These are phyloP conservation scores for Suhomyces xylopsoci DNA, from an alignment of 805 yeast species.

Conservation along the genomic window DNA sequence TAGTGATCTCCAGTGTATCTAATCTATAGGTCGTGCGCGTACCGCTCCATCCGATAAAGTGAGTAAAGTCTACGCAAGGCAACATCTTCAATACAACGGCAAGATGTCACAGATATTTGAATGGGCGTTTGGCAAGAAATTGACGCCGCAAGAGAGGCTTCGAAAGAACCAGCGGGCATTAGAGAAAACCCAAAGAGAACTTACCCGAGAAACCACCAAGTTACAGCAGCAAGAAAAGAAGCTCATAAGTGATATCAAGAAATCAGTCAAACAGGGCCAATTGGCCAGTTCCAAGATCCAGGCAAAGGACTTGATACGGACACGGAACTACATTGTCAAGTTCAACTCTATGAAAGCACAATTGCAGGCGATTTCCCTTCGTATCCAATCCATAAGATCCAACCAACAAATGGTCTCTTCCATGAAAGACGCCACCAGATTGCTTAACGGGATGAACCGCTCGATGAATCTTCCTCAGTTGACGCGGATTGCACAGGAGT, in stretches of 20 bases:
- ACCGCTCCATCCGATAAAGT: neutral
- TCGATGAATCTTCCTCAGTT: slow-evolving; percentile 89
- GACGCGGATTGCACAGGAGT: slow-evolving; percentile 89
- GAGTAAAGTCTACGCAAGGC: neutral
- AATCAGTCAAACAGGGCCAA: slow-evolving; percentile 88
- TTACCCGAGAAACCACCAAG: slow-evolving; percentile 82
- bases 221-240: slow-evolving; percentile 91
- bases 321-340: slow-evolving; percentile 77
- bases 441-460: slow-evolving; percentile 83
- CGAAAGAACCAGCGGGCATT: slow-evolving; percentile 94
- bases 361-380: slow-evolving; percentile 85
- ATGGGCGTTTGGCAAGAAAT: slow-evolving; percentile 93
- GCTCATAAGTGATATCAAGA: slow-evolving; percentile 79
- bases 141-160: slow-evolving; percentile 92
- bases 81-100: neutral
- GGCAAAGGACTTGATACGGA: slow-evolving; percentile 91
- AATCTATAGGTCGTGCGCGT: neutral
- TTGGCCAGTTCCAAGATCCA: slow-evolving; percentile 87
- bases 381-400: slow-evolving; percentile 89
- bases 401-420: slow-evolving; percentile 94
- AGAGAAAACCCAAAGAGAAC: slow-evolving; percentile 90
- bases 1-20: neutral
- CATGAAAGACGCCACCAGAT: slow-evolving; percentile 88
- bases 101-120: slow-evolving; percentile 45
- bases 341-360: slow-evolving; percentile 94